Evolutionary conservation across 2,329 filamentous ascomycete genomes (phyloP).

Genomic region (Calonectria hawksworthii): DNA sequence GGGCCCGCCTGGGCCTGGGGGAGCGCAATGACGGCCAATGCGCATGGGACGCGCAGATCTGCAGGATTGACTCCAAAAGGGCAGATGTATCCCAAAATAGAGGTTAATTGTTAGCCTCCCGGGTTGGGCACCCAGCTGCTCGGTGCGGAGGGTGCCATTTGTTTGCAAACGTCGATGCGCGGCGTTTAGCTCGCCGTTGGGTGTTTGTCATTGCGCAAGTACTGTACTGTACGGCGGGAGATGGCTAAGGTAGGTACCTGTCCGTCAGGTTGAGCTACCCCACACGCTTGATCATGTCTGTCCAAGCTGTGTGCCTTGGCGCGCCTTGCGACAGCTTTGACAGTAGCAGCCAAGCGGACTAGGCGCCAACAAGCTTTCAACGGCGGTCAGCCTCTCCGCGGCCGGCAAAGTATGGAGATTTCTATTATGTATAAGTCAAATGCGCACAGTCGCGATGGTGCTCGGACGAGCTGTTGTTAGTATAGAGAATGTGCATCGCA

Average conservation of each 20-base stretch:
- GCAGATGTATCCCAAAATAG: neutral
- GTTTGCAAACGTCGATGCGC: neutral
- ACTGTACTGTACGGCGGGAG: neutral
- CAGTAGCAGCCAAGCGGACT: neutral
- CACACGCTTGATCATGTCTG: neutral
- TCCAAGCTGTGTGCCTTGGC: neutral
- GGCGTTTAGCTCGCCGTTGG: neutral
- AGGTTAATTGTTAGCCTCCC: neutral
- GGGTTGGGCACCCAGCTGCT: neutral
- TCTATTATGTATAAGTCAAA: neutral
- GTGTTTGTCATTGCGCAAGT: neutral
- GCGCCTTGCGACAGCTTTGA: neutral
- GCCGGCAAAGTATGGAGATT: neutral
- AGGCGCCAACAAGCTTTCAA: neutral
- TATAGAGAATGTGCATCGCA: neutral
- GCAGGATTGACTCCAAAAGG: neutral
- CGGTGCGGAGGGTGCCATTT: neutral
- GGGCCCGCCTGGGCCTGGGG: no score
- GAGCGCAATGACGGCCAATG: slow-evolving; percentile 6
- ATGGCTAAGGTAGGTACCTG: neutral
- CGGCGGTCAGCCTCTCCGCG: neutral
- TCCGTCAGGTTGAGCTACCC: neutral
- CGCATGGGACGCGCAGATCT: neutral
- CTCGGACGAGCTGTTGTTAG: neutral
- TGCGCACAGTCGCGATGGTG: neutral